These are phyloP conservation scores for Debaryomyces sp. DNA, from an alignment of 1,139 yeast species.

Conservation along the genomic window DNA sequence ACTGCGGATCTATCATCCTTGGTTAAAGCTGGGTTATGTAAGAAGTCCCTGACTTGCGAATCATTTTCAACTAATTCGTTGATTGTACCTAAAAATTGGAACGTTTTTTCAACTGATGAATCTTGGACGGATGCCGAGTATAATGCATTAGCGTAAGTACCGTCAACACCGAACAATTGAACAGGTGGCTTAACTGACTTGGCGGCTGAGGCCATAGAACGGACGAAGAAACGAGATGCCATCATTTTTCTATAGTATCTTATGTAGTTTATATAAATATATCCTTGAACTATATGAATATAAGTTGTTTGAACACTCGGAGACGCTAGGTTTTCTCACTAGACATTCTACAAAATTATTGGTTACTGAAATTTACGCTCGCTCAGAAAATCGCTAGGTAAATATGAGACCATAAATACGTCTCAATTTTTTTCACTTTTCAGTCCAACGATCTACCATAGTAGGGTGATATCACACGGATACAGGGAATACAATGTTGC, in stretches of 20 bases:
- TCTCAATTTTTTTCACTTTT: constrained; percentile 6
- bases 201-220: constrained; percentile 71
- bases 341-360: constrained; percentile 7
- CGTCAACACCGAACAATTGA: constrained; percentile 93
- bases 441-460: background rate
- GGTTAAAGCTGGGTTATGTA: constrained; percentile 85
- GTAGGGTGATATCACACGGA: background rate
- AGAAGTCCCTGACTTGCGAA: constrained; percentile 59
- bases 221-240: constrained; percentile 69
- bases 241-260: constrained; percentile 27
- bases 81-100: constrained; percentile 65
- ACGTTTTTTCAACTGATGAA: constrained; percentile 73
- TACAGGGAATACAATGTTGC: constrained; percentile 13
- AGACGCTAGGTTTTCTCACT: constrained; percentile 9
- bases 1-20: constrained; percentile 72
- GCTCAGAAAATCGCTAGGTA: constrained; percentile 1
- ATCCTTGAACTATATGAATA: constrained; percentile 2
- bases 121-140: constrained; percentile 90
- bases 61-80: constrained; percentile 62
- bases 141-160: constrained; percentile 95
- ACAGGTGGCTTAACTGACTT: constrained; percentile 79
- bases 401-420: constrained; percentile 7
- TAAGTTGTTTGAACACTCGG: constrained; percentile 7
- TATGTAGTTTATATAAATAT: constrained; percentile 1
- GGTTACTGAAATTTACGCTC: constrained; percentile 12